Evolutionary conservation across 257 asterid genomes (phyloP).

Genomic region (Capsicum pubescens): DNA sequence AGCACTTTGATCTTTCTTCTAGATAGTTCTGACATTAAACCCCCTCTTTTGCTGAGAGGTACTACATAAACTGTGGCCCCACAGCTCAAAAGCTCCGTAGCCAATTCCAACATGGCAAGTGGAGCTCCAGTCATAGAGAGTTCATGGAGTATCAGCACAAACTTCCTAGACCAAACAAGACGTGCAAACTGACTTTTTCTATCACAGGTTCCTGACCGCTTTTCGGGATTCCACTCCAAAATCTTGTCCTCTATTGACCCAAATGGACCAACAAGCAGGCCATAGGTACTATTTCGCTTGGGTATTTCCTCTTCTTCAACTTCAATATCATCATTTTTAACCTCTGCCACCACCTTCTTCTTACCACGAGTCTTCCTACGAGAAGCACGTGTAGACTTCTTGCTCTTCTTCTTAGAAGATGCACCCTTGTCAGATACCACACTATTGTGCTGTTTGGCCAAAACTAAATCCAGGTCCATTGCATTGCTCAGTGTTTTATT

Average conservation of each 20-base stretch:
- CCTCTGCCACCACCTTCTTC: conserved; percentile 48
- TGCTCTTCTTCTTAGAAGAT: conserved; percentile 56
- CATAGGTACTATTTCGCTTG: conserved; percentile 69
- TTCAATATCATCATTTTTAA: conserved; percentile 52
- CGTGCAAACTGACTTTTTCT: conserved; percentile 95
- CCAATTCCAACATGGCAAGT: conserved; percentile 97
- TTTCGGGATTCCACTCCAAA: conserved; percentile 92
- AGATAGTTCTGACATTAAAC: conserved; percentile 81
- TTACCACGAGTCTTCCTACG: conserved; percentile 58
- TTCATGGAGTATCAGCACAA: conserved; percentile 92
- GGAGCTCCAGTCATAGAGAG: conserved; percentile 99
- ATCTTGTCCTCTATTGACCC: conserved; percentile 81
- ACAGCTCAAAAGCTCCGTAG: conserved; percentile 93
- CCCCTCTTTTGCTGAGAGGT: conserved; percentile 83
- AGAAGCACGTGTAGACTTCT: conserved; percentile 54
- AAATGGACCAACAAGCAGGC: conserved; percentile 89
- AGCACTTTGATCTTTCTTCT: conserved; percentile 93
- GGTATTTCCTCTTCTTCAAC: conserved; percentile 76
- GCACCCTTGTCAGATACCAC: conserved; percentile 37
- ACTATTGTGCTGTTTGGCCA: conserved; percentile 48
- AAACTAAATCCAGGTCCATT: conserved; percentile 42
- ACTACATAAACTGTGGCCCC: conserved; percentile 89
- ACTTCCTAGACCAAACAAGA: conserved; percentile 96
- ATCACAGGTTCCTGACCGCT: conserved; percentile 89
- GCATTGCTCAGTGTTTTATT: conserved; percentile 42